phyloP scores from a whole-genome alignment of 1,284 basidiomycete genomes.

The Cystobasidium sp. region DNA sequence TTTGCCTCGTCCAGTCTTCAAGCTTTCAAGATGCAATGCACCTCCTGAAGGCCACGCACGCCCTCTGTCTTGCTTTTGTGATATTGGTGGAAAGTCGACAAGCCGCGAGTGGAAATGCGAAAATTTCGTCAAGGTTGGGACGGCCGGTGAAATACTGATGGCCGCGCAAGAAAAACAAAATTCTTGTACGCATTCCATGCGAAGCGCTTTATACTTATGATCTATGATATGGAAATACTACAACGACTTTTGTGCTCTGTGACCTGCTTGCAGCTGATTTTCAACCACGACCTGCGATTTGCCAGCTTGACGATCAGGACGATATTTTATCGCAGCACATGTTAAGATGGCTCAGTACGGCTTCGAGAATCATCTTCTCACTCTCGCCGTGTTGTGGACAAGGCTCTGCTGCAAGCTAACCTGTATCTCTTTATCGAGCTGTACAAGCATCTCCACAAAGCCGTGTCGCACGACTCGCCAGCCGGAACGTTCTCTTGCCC shows the following conservation, averaged over 20 bases:
- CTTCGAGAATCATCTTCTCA: no score
- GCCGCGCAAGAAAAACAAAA: background rate
- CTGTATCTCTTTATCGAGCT: no score
- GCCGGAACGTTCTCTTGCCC: no score
- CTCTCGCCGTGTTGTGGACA: no score
- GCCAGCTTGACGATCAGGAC: no score
- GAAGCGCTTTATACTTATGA: no score
- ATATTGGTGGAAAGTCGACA: conserved; percentile 2
- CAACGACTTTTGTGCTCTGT: background rate
- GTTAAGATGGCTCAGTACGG: no score
- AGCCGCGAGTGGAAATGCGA: conserved; percentile 5
- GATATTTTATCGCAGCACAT: no score
- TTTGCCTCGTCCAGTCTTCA: background rate
- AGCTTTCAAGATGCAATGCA: conserved; percentile 17
- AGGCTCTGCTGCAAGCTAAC: no score
- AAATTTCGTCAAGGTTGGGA: background rate
- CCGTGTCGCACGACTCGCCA: no score
- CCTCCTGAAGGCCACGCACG: conserved; percentile 6
- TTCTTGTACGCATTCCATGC: background rate
- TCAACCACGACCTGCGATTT: background rate
- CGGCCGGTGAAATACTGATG: background rate
- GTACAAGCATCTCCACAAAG: no score
- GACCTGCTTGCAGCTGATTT: background rate
- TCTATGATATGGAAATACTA: no score
- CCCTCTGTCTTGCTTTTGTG: conserved; percentile 6